Base-by-base conservation (phyloP, 805 yeast species). In the Suhomyces sp. region DNA sequence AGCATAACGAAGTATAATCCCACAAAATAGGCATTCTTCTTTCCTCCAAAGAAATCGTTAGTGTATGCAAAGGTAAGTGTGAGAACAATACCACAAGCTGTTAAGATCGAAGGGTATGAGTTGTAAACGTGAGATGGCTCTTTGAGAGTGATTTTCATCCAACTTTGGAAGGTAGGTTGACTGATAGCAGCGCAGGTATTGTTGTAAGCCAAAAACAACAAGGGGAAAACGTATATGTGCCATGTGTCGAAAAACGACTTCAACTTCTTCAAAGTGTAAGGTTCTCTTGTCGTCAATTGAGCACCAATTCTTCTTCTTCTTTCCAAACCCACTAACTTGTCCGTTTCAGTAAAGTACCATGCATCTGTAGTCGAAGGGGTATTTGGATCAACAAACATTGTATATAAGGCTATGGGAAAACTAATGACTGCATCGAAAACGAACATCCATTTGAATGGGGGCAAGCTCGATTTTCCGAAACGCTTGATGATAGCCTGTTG, bases 161-260 rank as follows among this genome's bases (percentile, higher is more conserved):
- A 65, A 2, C 63, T 54, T 24, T 59, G 54, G 38, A 63, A 62
- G 0, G 70, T 62, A 7, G 70, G 71, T 37, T 65, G 70, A 2
- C 44, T 5, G 18, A 19, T 47, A 2, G 71, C 67, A 18, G 55
- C 36, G 45, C 65, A 49, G 3, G 57, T 22, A 38, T 65, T 65
- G 42, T 65, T 64, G 43, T 62, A 65, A 9, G 64, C 57, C 43
- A 63, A 54, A 37, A 64, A 64, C 22, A 65, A 25, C 4, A 60
- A 34, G 6, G 76, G 76, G 47, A 72, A 71, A 12, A 68, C 65
- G 29, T 50, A 65, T 13, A 68, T 55, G 51, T 74, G 78, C 79
- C 79, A 74, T 5, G 76, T 68, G 36, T 44, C 58, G 56, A 72
- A 71, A 44, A 65, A 67, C 2, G 61, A 33, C 39, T 63, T 68